phyloP scores from a whole-genome alignment of 305 asterid species.

The Fraxinus nigra region DNA sequence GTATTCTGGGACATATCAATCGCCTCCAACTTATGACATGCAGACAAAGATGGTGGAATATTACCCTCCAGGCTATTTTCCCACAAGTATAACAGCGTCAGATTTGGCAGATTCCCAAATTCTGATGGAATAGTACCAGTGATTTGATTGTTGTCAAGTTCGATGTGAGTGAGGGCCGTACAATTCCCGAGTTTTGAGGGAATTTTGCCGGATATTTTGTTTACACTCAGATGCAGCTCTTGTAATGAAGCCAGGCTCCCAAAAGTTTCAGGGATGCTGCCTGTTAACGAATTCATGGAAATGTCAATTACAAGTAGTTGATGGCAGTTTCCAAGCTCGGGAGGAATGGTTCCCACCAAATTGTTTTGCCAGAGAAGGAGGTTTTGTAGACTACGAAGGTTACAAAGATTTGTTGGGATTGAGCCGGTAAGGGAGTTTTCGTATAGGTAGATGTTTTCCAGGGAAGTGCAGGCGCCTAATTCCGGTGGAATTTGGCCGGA shows the following conservation, averaged over 20 bases:
- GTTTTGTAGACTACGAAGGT: constrained; percentile 45
- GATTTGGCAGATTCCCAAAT: constrained; percentile 55
- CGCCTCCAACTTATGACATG: constrained; percentile 62
- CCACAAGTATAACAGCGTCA: constrained; percentile 71
- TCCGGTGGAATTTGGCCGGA: constrained; percentile 87
- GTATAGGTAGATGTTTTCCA: constrained; percentile 57
- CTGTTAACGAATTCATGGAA: constrained; percentile 73
- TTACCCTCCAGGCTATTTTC: constrained; percentile 66
- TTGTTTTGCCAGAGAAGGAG: constrained; percentile 79
- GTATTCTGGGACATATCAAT: constrained; percentile 67
- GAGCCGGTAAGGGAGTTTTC: constrained; percentile 78
- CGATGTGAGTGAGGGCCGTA: constrained; percentile 60
- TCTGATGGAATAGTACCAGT: constrained; percentile 72
- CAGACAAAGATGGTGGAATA: constrained; percentile 62
- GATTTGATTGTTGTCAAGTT: constrained; percentile 78
- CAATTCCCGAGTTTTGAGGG: constrained; percentile 68
- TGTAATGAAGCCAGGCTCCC: constrained; percentile 53
- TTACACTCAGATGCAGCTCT: constrained; percentile 74
- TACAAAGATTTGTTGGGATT: constrained; percentile 56
- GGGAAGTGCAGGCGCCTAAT: constrained; percentile 59
- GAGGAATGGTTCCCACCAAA: constrained; percentile 63
- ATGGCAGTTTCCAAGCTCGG: constrained; percentile 64
- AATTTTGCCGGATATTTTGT: constrained; percentile 71
- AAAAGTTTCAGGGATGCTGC: constrained; percentile 59
- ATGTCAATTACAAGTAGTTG: constrained; percentile 54